A percentile compares a stretch with the other conserved stretches of the same genome.
These are phyloP conservation scores for Ophiorrhiza pumila DNA, from an alignment of 257 asterid species.

Conservation along the genomic window DNA sequence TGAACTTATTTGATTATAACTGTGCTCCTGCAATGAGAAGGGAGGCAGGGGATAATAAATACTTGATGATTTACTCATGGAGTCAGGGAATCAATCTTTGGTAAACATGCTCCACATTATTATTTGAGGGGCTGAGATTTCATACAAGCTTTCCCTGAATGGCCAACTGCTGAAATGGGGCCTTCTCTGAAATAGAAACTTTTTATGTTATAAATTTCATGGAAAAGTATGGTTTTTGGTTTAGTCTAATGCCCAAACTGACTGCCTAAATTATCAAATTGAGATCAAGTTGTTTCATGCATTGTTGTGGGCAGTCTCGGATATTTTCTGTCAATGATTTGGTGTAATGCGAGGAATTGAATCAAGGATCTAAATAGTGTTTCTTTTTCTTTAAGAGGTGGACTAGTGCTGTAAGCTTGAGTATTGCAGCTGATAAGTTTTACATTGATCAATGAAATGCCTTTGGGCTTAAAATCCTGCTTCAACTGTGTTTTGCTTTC, in stretches of 20 bases:
- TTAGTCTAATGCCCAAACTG: not conserved
- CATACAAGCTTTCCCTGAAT: not conserved
- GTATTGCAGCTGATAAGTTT: not conserved
- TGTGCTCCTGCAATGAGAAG: not conserved
- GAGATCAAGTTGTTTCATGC: not conserved
- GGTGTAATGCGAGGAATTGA: not conserved
- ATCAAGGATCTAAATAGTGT: not conserved
- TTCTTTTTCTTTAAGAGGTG: not conserved
- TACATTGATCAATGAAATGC: constrained; percentile 1
- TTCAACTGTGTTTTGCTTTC: not conserved
- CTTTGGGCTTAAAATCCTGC: constrained; percentile 4
- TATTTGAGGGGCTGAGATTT: not conserved
- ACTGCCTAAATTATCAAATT: not conserved
- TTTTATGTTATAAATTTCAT: not conserved
- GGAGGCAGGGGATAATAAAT: too few relatives aligned
- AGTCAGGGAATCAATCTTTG: not conserved
- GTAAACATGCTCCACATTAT: not conserved
- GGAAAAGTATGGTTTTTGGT: not conserved
- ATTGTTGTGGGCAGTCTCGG: not conserved
- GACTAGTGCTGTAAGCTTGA: not conserved
- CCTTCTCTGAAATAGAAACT: too few relatives aligned
- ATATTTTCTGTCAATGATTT: not conserved
- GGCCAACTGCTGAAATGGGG: not conserved
- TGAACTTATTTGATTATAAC: not conserved
- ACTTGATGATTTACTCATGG: not conserved